phyloP scores from a whole-genome alignment of 176 grass and related monocot genomes.

The Saccharum spontaneum region DNA sequence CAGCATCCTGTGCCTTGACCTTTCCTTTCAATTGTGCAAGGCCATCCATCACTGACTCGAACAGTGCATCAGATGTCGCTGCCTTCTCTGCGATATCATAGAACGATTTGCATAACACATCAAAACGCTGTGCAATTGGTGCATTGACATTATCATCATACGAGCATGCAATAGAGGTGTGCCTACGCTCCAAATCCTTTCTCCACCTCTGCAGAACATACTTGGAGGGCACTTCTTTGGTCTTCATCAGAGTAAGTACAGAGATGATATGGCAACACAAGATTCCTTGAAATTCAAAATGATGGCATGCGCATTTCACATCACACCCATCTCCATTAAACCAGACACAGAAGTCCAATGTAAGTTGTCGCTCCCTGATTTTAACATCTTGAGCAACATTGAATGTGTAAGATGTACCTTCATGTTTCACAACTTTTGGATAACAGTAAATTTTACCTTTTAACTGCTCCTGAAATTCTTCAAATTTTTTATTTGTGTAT shows the following conservation, averaged over 20 bases:
- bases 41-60: background rate
- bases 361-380: background rate
- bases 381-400: background rate
- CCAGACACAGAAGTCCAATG: background rate
- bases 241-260: background rate
- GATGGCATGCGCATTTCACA: background rate
- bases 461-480: background rate
- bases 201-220: background rate
- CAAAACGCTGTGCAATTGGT: background rate
- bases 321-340: background rate
- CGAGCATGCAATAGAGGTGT: background rate
- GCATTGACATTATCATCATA: background rate
- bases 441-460: background rate
- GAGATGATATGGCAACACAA: background rate
- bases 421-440: background rate
- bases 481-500: background rate
- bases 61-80: background rate
- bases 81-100: background rate
- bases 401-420: background rate
- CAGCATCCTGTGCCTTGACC: background rate
- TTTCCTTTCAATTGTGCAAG: background rate
- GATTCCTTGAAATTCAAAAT: background rate
- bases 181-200: background rate
- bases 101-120: background rate
- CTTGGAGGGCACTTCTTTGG: background rate